Evolutionary conservation across 2,329 filamentous ascomycete species (phyloP), one percentile per base, ranked within the genome.

Genomic region (Fusarium gaditjirri): DNA sequence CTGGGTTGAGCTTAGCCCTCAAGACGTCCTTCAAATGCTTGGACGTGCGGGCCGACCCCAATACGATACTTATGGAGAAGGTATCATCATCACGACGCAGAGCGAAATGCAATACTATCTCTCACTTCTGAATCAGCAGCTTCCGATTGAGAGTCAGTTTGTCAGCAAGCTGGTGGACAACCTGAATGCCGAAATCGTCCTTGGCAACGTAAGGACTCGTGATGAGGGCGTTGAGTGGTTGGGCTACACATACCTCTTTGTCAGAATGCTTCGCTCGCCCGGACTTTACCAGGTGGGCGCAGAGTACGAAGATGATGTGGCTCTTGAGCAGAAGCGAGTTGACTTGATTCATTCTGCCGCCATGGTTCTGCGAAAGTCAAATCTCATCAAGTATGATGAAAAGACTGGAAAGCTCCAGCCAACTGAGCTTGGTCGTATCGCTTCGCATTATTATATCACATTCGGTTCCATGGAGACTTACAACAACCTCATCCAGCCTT

Each of bases 171-270:
- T 99, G 54, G 94, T 96, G 4, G 96, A 99, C 83, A 98, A 98
- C 72, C 86, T 99, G 71, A 99, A 99, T 76, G 96, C 96, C 6
- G 96, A 99, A 80, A 88, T 99, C 77, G 97, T 99, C 14, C 88
- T 99, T 25, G 96, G 96, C 56, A 99, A 97, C 77, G 90, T 99
- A 31, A 91, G 95, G 61, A 95, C 87, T 68, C 91, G 97, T 65
- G 95, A 99, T 74, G 96, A 99, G 79, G 96, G 93, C 75, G 96
- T 99, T n/a, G 95, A 99, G 79, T 99, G 96, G 96, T 89, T 99
- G 38, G 95, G 96, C 17, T 99, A 99, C 81, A 98, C 95, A 1
- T 99, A 99, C 81, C 90, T 99, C 23, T 99, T 97, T 78, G 94
- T 99, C 60, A 93, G 96, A 54, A 99, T 99, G 96, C 88, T 99